Percentiles rank a stretch among this genome's conserved stretches.
Conservation (phyloP, 768 basidiomycete species). For the Boletus vermiculosoides region DNA sequence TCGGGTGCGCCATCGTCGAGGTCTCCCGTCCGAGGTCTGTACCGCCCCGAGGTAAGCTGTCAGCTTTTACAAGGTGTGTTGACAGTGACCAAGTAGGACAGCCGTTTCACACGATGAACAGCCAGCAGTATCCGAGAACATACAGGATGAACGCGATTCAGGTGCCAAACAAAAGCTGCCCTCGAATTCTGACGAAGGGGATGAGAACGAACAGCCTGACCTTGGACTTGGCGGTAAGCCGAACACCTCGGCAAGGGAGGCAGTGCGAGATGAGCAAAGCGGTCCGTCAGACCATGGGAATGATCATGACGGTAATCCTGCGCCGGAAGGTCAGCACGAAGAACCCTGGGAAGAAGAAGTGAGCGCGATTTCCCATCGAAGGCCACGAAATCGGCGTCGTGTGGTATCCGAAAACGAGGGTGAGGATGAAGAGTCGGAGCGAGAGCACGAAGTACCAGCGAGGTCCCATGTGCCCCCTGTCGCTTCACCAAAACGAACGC, state of each 20-base stretch:
- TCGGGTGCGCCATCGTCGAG: conserved; percentile 26
- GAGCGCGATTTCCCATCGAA: not conserved
- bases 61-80: not conserved
- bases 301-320: not conserved
- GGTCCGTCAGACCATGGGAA: conserved; percentile 6
- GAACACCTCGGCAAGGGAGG: not conserved
- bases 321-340: not conserved
- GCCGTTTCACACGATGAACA: not conserved
- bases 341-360: conserved; percentile 9
- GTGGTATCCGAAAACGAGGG: conserved; percentile 12
- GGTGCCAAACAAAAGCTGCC: not conserved
- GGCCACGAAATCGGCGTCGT: conserved; percentile 6
- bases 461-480: not conserved
- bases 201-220: not conserved
- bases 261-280: not conserved
- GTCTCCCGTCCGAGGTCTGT: not conserved
- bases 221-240: not conserved
- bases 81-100: not conserved
- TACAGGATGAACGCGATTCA: not conserved
- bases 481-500: conserved; percentile 3
- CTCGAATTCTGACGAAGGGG: not conserved
- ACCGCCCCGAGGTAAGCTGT: conserved; percentile 1
- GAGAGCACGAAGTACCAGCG: not conserved
- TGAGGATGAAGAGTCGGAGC: conserved; percentile 4
- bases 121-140: not conserved